phyloP scores from a whole-genome alignment of 1,284 basidiomycete species.

The Termitomyces sp. region DNA sequence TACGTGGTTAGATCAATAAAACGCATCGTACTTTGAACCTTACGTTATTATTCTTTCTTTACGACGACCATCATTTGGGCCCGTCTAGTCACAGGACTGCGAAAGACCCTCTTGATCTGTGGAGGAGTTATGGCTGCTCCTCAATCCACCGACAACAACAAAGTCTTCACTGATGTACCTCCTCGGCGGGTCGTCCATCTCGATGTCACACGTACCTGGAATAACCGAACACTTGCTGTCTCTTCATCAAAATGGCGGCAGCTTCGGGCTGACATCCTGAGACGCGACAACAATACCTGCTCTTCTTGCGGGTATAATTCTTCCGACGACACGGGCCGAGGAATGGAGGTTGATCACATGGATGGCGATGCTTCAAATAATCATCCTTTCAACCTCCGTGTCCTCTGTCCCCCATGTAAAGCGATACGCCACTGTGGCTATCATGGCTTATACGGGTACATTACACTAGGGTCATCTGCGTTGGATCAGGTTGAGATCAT shows the following conservation, averaged over 20 bases:
- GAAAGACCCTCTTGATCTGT: neutral
- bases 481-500: constrained; percentile 13
- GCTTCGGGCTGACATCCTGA: constrained; percentile 4
- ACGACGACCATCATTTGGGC: neutral
- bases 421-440: constrained; percentile 11
- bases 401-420: constrained; percentile 9
- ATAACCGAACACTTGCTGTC: neutral
- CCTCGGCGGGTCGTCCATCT: constrained; percentile 1
- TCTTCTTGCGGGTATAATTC: constrained; percentile 7
- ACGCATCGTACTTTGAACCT: neutral
- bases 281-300: constrained; percentile 8
- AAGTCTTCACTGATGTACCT: neutral
- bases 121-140: neutral
- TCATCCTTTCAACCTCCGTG: constrained; percentile 4
- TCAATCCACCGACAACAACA: neutral
- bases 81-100: neutral
- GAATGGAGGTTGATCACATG: constrained; percentile 6
- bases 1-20: neutral
- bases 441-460: neutral
- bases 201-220: constrained; percentile 5
- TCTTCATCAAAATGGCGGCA: constrained; percentile 3
- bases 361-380: constrained; percentile 8
- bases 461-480: neutral
- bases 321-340: neutral
- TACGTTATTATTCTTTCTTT: neutral